Evolutionary conservation across 495 filamentous ascomycete species (phyloP), one percentile per base, ranked within the genome.

Genomic region (Talaromyces borbonicus): DNA sequence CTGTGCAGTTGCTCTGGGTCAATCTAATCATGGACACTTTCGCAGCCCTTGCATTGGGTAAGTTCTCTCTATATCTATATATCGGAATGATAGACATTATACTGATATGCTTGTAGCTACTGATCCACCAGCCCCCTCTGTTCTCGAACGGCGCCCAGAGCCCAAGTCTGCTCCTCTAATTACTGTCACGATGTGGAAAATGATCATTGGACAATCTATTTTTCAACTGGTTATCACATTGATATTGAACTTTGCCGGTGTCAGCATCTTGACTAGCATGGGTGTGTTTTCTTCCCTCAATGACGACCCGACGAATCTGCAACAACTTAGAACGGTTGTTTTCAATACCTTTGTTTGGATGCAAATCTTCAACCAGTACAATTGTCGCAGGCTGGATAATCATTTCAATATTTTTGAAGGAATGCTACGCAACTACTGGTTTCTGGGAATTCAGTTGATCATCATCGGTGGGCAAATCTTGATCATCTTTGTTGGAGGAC

Each of bases 11-110:
- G 36, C 74, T 95, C 20, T 95, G 87, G 87, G 84, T 94, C 31
- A 93, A 95, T 58, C 66, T 94, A 33, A 92, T 94, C 58, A 92
- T 93, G 87, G 88, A 95, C 55, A 92, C 87, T n/a, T 87, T 94
- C 54, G 88, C 87, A 3, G 87, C 88, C n/a, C 77, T 94, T 41
- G 88, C 87, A n/a, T 69, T 93, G 24, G 56, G 56, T 59, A 54
- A 49, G 56, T 36, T 45, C 36, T 16, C 11, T 5, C 2, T 22
- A 9, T 9, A 8, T n/a, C 25, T 7, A 19, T 42, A 37, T 12
- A 6, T 15, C 7, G 14, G 14, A 14, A 47, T 32, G 32, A 41
- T 8, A 18, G n/a, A n/a, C n/a, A 18, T 29, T 2, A 51, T 37
- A 18, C 26, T 46, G 16, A 32, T 19, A 18, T 47, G 11, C 29